Percentiles rank a stretch among this genome's conserved stretches.
Evolutionary conservation across 2,329 filamentous ascomycete genomes (phyloP).

Genomic region (Nemania diffusa): DNA sequence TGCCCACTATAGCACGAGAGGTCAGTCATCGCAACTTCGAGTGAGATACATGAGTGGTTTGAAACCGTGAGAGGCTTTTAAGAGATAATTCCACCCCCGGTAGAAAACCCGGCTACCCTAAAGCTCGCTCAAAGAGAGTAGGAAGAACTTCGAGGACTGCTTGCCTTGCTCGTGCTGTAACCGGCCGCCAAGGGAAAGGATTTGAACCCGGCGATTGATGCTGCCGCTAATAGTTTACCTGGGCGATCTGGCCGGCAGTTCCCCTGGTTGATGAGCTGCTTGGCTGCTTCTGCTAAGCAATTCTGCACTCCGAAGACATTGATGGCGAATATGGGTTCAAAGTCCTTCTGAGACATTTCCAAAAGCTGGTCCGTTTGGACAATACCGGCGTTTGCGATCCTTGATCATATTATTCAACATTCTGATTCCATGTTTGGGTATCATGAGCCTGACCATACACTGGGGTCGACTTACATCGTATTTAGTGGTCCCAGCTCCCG

Average conservation of each 20-base stretch:
- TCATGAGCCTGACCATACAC: background rate
- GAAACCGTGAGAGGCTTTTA: background rate
- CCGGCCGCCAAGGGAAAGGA: constrained; percentile 68
- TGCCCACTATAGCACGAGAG: constrained; percentile 57
- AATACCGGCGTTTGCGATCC: constrained; percentile 72
- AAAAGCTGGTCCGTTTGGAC: constrained; percentile 66
- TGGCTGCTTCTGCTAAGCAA: constrained; percentile 71
- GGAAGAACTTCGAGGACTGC: background rate
- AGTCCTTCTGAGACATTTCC: constrained; percentile 66
- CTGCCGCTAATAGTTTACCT: constrained; percentile 62
- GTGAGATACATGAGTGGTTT: too few species aligned
- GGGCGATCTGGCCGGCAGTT: constrained; percentile 50
- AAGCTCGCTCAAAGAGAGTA: background rate
- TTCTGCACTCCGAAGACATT: constrained; percentile 74
- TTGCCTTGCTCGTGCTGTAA: constrained; percentile 69
- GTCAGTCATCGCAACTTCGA: background rate
- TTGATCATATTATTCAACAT: constrained; percentile 39
- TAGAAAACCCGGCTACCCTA: background rate
- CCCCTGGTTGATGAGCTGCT: constrained; percentile 72
- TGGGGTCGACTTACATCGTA: constrained; percentile 49
- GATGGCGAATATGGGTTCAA: constrained; percentile 69
- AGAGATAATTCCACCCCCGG: background rate
- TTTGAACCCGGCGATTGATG: constrained; percentile 69
- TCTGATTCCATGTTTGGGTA: background rate
- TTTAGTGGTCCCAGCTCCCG: constrained; percentile 62